phyloP scores from a whole-genome alignment of 2,329 filamentous ascomycete species.

The Hirsutella minnesotensis region DNA sequence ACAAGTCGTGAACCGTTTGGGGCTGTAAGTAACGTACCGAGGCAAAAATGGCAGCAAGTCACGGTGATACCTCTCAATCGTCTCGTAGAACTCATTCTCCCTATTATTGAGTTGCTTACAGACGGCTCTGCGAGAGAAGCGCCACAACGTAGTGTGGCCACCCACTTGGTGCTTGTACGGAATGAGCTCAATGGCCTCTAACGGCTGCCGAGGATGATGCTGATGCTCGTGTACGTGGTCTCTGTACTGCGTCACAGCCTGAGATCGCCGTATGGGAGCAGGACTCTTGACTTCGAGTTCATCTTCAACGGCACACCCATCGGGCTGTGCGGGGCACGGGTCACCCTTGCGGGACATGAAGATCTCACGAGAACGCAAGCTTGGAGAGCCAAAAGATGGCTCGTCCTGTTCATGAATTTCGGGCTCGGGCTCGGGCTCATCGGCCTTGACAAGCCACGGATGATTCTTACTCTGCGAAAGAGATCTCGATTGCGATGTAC shows the following conservation, averaged over 20 bases:
- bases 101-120: conserved; percentile 98
- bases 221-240: conserved; percentile 41
- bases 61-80: conserved; percentile 80
- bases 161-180: conserved; percentile 97
- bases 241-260: conserved; percentile 28
- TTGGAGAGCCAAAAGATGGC: conserved; percentile 12
- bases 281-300: conserved; percentile 26
- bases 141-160: conserved; percentile 90
- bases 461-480: conserved; percentile 25
- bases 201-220: conserved; percentile 43
- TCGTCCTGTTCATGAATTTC: conserved; percentile 13
- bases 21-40: conserved; percentile 39
- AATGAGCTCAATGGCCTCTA: conserved; percentile 89
- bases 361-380: conserved; percentile 17
- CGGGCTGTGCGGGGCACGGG: conserved; percentile 19
- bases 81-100: conserved; percentile 98
- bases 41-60: conserved; percentile 85
- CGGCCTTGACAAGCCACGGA: conserved; percentile 47
- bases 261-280: conserved; percentile 18
- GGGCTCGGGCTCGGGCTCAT: conserved; percentile 30
- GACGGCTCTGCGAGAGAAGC: conserved; percentile 87
- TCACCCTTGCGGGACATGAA: conserved; percentile 17
- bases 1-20: neutral
- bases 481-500: conserved; percentile 35
- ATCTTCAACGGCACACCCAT: conserved; percentile 29